A percentile compares a stretch with the other conserved stretches of the same genome.
Evolutionary conservation across 140 eudicot species (phyloP).

Genomic region (Bidens hawaiensis): DNA sequence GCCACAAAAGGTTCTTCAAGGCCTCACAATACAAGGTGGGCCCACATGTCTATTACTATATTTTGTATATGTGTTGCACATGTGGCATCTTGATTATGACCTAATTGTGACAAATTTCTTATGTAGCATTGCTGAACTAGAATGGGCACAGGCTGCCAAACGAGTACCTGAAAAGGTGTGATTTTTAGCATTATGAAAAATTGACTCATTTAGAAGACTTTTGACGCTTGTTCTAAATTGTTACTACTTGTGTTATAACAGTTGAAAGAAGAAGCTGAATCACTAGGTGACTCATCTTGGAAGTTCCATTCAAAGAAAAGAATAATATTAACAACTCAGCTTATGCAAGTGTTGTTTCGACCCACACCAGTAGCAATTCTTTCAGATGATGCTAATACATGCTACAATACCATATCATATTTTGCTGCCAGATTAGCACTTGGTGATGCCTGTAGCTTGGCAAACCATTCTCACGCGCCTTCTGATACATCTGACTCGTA

Average conservation of each 20-base stretch:
- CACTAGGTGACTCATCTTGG: conserved; percentile 28
- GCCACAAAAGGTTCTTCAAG: conserved; percentile 33
- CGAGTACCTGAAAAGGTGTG: conserved; percentile 66
- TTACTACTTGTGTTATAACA: conserved; percentile 17
- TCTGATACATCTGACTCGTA: conserved; percentile 34
- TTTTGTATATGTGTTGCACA: too few species aligned
- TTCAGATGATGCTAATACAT: conserved; percentile 41
- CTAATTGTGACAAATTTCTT: conserved; percentile 15
- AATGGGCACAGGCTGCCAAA: conserved; percentile 63
- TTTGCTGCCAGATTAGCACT: conserved; percentile 68
- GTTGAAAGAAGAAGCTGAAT: conserved; percentile 47
- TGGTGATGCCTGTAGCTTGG: conserved; percentile 76
- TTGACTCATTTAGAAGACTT: conserved; percentile 6
- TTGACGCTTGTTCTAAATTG: conserved; percentile 14
- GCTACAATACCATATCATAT: conserved; percentile 38
- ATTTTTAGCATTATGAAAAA: too few species aligned
- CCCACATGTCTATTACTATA: background rate
- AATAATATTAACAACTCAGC: conserved; percentile 57
- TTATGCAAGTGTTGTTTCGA: conserved; percentile 69
- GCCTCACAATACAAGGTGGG: conserved; percentile 53
- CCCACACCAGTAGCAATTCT: conserved; percentile 56
- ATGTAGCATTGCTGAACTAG: conserved; percentile 52
- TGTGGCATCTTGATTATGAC: background rate
- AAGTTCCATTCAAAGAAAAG: conserved; percentile 51
- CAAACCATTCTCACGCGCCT: conserved; percentile 21